Percentiles rank a stretch among this genome's conserved stretches.
Evolutionary conservation across 2,329 filamentous ascomycete species (phyloP).

Genomic region (Pseudocercospora cruenta): DNA sequence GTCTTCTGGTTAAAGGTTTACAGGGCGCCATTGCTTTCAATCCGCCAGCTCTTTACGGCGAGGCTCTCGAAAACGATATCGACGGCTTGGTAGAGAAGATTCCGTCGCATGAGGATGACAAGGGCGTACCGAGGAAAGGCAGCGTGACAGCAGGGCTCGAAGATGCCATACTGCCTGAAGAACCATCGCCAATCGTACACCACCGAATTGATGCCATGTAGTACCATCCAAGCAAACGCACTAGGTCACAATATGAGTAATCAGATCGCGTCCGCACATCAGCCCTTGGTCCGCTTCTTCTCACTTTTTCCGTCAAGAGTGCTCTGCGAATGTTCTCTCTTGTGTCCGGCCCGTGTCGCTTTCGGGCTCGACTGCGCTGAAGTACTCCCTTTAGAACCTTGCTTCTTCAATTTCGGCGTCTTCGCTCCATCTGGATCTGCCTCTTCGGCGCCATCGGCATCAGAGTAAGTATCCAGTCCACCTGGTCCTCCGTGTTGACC

Average conservation of each 20-base stretch:
- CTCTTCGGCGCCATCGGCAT: constrained; percentile 35
- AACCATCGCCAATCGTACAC: not conserved
- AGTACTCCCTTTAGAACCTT: constrained; percentile 16
- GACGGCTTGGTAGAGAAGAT: constrained; percentile 11
- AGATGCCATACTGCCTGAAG: constrained; percentile 10
- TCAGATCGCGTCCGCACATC: not conserved
- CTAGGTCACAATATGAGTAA: not conserved
- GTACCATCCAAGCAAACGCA: not conserved
- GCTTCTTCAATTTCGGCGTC: constrained; percentile 16
- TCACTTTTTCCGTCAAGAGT: constrained; percentile 38
- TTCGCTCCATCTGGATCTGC: constrained; percentile 18
- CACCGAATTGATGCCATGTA: not conserved
- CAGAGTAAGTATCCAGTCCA: constrained; percentile 38
- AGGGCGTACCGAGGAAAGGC: constrained; percentile 1
- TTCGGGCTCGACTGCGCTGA: constrained; percentile 12
- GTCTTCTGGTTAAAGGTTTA: not conserved
- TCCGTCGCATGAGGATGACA: constrained; percentile 6
- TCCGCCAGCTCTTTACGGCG: constrained; percentile 9
- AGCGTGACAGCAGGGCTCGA: constrained; percentile 16
- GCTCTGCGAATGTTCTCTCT: constrained; percentile 39
- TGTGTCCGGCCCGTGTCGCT: constrained; percentile 30
- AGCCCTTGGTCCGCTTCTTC: constrained; percentile 34
- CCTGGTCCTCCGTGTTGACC: constrained; percentile 43
- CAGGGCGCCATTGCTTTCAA: constrained; percentile 11
- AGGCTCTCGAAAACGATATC: constrained; percentile 16